phyloP scores from a whole-genome alignment of 108 stramenopile species.

The Asterionellopsis glacialis region DNA sequence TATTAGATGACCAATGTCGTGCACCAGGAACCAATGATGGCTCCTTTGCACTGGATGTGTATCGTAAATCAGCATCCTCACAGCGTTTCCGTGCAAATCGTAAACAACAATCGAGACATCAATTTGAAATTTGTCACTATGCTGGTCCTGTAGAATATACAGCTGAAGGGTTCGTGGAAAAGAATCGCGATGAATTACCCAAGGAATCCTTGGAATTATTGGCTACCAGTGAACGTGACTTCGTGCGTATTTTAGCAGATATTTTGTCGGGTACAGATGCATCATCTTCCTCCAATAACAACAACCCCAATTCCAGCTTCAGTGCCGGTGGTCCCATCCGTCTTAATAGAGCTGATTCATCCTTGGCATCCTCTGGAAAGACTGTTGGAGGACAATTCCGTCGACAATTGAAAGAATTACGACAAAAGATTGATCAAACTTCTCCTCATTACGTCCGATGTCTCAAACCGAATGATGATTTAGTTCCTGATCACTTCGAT shows the following conservation, averaged over 20 bases:
- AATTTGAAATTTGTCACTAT: conserved; percentile 80
- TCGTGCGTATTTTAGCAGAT: conserved; percentile 42
- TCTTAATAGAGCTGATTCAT: conserved; percentile 34
- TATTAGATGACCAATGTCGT: conserved; percentile 81
- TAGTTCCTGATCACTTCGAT: conserved; percentile 74
- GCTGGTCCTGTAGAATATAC: conserved; percentile 88
- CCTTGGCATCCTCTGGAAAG: conserved; percentile 25
- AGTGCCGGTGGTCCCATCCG: conserved; percentile 1
- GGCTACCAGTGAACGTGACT: conserved; percentile 37
- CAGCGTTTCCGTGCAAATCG: conserved; percentile 56
- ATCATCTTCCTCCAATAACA: conserved; percentile 3
- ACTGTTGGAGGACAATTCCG: conserved; percentile 81
- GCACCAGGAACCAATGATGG: conserved; percentile 67
- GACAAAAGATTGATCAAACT: conserved; percentile 66
- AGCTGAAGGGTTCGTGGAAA: conserved; percentile 78
- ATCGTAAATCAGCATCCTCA: conserved; percentile 51
- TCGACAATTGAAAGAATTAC: conserved; percentile 53
- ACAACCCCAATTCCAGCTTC: not conserved
- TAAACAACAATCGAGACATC: conserved; percentile 50
- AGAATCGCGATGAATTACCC: conserved; percentile 90
- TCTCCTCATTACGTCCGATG: conserved; percentile 89
- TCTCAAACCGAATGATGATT: conserved; percentile 87
- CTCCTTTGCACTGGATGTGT: conserved; percentile 52
- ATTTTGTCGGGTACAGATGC: conserved; percentile 23
- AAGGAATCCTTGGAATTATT: conserved; percentile 72